phyloP scores from a whole-genome alignment of 2,329 filamentous ascomycete species.

The Didymella lethalis region DNA sequence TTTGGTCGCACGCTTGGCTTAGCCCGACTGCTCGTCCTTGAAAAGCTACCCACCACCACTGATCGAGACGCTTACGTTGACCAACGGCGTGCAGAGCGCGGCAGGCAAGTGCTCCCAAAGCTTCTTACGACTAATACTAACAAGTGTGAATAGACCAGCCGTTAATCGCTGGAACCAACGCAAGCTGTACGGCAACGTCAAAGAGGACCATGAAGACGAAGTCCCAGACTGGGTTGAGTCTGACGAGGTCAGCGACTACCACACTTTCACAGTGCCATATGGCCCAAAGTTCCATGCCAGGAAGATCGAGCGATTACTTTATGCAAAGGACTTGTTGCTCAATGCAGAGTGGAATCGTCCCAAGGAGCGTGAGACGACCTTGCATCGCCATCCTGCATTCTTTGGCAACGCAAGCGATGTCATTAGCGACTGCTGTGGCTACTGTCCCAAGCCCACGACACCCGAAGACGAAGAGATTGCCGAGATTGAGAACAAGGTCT shows the following conservation, averaged over 20 bases:
- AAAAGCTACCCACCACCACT: constrained; percentile 73
- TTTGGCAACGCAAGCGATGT: constrained; percentile 77
- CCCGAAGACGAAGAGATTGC: constrained; percentile 75
- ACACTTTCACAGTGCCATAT: constrained; percentile 72
- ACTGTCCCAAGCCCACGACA: constrained; percentile 73
- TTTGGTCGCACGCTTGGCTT: constrained; percentile 79
- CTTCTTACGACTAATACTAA: not conserved
- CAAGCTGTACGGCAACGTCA: constrained; percentile 72
- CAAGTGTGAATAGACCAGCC: constrained; percentile 59
- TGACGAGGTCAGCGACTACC: constrained; percentile 79
- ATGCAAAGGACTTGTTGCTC: constrained; percentile 80
- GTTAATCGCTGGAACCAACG: constrained; percentile 55
- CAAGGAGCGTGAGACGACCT: constrained; percentile 75
- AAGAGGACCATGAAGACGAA: constrained; percentile 79
- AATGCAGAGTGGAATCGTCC: constrained; percentile 85
- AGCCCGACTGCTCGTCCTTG: constrained; percentile 79
- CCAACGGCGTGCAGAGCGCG: constrained; percentile 74
- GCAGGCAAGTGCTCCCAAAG: constrained; percentile 40
- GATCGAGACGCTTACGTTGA: constrained; percentile 75
- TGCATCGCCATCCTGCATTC: constrained; percentile 86
- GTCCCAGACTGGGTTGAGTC: constrained; percentile 83
- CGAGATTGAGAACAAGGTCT: constrained; percentile 76
- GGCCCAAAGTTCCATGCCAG: constrained; percentile 64
- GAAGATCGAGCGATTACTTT: constrained; percentile 82
- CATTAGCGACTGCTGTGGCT: constrained; percentile 81